These are phyloP conservation scores for Pseudomassariella vexata DNA, from an alignment of 2,329 filamentous ascomycete genomes.

Conservation along the genomic window DNA sequence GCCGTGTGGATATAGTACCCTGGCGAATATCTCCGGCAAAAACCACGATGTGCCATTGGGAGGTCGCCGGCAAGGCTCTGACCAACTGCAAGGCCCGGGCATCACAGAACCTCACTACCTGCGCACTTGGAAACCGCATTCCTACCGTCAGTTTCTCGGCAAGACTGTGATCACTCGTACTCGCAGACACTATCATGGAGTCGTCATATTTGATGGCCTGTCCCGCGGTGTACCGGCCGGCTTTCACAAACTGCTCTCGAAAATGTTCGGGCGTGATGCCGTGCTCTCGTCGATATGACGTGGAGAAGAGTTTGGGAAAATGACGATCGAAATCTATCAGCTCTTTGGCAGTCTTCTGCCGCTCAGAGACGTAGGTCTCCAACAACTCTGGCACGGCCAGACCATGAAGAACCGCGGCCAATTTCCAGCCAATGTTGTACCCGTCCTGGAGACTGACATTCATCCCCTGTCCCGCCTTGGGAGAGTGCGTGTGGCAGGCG, in stretches of 20 bases:
- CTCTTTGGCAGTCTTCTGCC: slow-evolving; percentile 46
- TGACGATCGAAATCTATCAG: slow-evolving; percentile 56
- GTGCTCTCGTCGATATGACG: slow-evolving; percentile 28
- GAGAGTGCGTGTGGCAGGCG: slow-evolving; percentile 61
- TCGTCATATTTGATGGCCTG: slow-evolving; percentile 49
- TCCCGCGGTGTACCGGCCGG: slow-evolving; percentile 55
- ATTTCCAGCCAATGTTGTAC: slow-evolving; percentile 57
- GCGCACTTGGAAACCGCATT: slow-evolving; percentile 52
- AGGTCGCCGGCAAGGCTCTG: slow-evolving; percentile 41
- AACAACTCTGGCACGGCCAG: slow-evolving; percentile 35
- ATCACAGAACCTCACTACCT: slow-evolving; percentile 55
- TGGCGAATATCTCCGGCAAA: slow-evolving; percentile 47
- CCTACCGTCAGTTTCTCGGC: slow-evolving; percentile 39
- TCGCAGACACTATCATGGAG: slow-evolving; percentile 36
- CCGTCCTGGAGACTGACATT: slow-evolving; percentile 57
- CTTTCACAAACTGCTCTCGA: slow-evolving; percentile 49
- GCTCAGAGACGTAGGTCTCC: slow-evolving; percentile 47
- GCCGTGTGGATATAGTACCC: slow-evolving; percentile 20
- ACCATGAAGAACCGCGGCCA: slow-evolving; percentile 41
- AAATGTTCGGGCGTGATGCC: slow-evolving; percentile 43
- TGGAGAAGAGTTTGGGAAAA: slow-evolving; percentile 47
- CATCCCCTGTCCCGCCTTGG: slow-evolving; percentile 62
- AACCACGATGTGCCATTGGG: slow-evolving; percentile 39
- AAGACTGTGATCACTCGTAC: slow-evolving; percentile 26
- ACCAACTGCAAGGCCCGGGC: slow-evolving; percentile 50